These are phyloP conservation scores for Kondoa malvinella DNA, from an alignment of 768 basidiomycete species.

Conservation along the genomic window DNA sequence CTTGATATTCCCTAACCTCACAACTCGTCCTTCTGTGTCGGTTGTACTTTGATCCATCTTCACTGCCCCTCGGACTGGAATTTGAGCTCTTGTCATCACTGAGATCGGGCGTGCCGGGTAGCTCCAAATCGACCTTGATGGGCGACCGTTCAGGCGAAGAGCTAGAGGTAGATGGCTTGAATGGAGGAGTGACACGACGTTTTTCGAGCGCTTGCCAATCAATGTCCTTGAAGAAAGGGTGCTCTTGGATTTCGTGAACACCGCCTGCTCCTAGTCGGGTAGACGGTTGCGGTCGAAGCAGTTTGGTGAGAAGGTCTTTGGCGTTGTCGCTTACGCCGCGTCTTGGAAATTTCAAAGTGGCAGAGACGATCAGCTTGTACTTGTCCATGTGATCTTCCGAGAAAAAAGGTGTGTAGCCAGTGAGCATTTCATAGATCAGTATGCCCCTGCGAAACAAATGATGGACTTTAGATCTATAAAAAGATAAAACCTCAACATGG, in stretches of 20 bases:
- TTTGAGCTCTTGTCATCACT: background rate
- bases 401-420: constrained; percentile 97
- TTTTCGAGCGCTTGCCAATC: constrained; percentile 71
- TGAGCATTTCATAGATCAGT: constrained; percentile 95
- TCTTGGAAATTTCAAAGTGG: constrained; percentile 79
- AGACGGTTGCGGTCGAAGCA: constrained; percentile 86
- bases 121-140: background rate
- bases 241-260: constrained; percentile 76
- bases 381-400: constrained; percentile 89
- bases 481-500: background rate
- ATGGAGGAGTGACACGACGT: constrained; percentile 86
- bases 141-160: background rate
- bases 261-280: constrained; percentile 74
- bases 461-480: background rate
- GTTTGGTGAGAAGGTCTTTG: constrained; percentile 90
- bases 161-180: constrained; percentile 51
- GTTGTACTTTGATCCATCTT: background rate
- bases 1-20: background rate
- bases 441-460: constrained; percentile 14
- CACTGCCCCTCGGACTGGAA: background rate
- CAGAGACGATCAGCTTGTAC: constrained; percentile 71
- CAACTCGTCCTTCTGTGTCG: background rate
- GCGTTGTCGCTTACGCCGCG: constrained; percentile 44
- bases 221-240: constrained; percentile 78
- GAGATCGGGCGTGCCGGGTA: background rate